phyloP scores from a whole-genome alignment of 768 basidiomycete genomes.

The Leccinellum rugosiceps region DNA sequence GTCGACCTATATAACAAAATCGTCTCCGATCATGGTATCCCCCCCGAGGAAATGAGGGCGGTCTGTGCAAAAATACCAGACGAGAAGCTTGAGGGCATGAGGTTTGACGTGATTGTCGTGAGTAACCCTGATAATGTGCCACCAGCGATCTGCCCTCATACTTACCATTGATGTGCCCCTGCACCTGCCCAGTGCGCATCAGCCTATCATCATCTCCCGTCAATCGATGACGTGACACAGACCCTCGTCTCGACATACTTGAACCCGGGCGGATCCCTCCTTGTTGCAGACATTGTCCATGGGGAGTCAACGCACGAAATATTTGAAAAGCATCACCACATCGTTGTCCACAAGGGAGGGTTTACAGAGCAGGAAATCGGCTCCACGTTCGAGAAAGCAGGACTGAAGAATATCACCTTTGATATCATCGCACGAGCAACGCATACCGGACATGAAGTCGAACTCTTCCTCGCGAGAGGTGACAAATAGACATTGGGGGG shows the following conservation, averaged over 20 bases:
- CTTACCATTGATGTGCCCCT: not conserved
- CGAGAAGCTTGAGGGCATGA: conserved; percentile 46
- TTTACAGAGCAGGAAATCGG: conserved; percentile 49
- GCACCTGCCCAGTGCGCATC: conserved; percentile 48
- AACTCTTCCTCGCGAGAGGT: conserved; percentile 59
- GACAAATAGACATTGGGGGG: conserved; percentile 27
- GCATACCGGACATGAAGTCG: conserved; percentile 32
- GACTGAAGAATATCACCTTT: conserved; percentile 45
- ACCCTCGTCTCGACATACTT: conserved; percentile 49
- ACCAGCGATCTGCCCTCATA: not conserved
- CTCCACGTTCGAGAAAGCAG: conserved; percentile 49
- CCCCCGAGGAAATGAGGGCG: conserved; percentile 64
- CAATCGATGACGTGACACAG: conserved; percentile 48
- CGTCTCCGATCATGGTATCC: conserved; percentile 58
- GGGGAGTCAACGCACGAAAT: conserved; percentile 20
- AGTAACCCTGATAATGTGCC: conserved; percentile 24
- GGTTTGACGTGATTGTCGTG: conserved; percentile 72
- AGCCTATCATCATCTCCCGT: conserved; percentile 62
- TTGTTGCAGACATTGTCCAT: conserved; percentile 54
- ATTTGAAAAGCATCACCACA: conserved; percentile 36
- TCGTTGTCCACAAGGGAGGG: conserved; percentile 55
- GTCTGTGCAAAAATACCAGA: conserved; percentile 43
- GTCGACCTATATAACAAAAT: conserved; percentile 64
- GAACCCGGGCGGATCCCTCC: conserved; percentile 57
- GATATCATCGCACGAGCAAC: conserved; percentile 31